phyloP scores from a whole-genome alignment of 176 grass and related monocot genomes.

The Cenchrus americanus region DNA sequence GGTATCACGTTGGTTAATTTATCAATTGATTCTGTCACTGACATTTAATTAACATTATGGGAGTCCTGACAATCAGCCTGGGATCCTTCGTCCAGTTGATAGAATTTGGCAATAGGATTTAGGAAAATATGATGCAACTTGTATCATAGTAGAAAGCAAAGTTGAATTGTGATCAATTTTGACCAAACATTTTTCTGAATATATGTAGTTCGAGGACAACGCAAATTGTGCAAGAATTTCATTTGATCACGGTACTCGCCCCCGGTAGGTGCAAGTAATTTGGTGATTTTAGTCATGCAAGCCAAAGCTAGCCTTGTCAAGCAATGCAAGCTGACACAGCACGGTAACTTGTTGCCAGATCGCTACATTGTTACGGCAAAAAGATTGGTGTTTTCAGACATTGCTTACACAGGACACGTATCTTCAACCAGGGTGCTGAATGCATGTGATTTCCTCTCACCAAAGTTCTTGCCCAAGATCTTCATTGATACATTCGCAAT shows the following conservation, averaged over 20 bases:
- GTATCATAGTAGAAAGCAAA: neutral
- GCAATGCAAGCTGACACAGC: neutral
- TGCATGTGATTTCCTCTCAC: neutral
- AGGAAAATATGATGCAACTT: too few species aligned
- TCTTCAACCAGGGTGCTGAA: too few species aligned
- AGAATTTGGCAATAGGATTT: neutral
- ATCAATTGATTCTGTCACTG: neutral
- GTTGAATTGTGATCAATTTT: neutral
- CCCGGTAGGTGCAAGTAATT: neutral
- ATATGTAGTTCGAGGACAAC: neutral
- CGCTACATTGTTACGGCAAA: neutral
- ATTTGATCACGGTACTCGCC: neutral
- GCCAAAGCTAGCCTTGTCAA: neutral
- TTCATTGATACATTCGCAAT: neutral
- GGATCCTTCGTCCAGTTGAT: neutral
- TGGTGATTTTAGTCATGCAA: neutral
- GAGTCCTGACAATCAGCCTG: neutral
- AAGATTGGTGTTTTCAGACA: neutral
- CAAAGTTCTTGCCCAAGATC: neutral
- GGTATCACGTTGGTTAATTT: neutral
- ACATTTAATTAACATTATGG: neutral
- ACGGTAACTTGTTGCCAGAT: neutral
- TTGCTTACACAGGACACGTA: neutral
- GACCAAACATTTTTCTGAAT: neutral
- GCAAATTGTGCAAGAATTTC: neutral